Evolutionary conservation across 495 filamentous ascomycete species (phyloP).

Genomic region (Penicillium chermesinum): DNA sequence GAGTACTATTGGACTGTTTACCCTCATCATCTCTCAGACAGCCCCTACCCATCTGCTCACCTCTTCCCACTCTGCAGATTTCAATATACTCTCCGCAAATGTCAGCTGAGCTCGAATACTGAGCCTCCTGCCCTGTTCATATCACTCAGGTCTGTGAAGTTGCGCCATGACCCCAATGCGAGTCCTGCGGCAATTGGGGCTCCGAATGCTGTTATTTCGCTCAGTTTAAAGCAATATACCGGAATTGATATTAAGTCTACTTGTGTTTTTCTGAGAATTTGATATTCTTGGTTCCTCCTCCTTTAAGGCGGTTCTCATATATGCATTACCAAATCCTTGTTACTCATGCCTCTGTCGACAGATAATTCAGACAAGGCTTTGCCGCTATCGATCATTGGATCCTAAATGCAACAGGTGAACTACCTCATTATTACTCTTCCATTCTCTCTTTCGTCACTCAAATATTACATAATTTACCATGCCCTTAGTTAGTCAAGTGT

Average conservation of each 20-base stretch:
- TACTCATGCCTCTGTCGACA: conserved; percentile 93
- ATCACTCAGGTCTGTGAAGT: conserved; percentile 70
- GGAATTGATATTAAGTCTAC: conserved; percentile 42
- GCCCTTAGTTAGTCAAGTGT: too few species aligned
- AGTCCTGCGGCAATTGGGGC: conserved; percentile 94
- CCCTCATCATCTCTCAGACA: conserved; percentile 46
- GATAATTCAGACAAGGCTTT: conserved; percentile 72
- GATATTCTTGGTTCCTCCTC: not conserved
- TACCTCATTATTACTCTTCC: too few species aligned
- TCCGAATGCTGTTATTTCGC: conserved; percentile 88
- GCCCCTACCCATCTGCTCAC: conserved; percentile 83
- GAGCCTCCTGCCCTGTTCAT: conserved; percentile 70
- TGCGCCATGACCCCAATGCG: conserved; percentile 75
- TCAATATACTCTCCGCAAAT: conserved; percentile 51
- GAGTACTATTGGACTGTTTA: not conserved
- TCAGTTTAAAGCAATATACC: conserved; percentile 58
- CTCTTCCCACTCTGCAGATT: conserved; percentile 75
- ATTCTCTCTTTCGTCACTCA: too few species aligned
- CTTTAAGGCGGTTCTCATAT: conserved; percentile 8
- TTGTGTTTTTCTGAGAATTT: conserved; percentile 28
- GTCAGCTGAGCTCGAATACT: conserved; percentile 69
- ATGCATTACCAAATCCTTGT: conserved; percentile 92
- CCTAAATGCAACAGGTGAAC: too few species aligned
- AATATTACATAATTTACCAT: too few species aligned
- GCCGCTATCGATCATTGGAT: conserved; percentile 92